Percentiles rank a stretch among this genome's conserved stretches.
Evolutionary conservation across 164 flowering plant genomes (phyloP).

Genomic region (Berberis thunbergii): DNA sequence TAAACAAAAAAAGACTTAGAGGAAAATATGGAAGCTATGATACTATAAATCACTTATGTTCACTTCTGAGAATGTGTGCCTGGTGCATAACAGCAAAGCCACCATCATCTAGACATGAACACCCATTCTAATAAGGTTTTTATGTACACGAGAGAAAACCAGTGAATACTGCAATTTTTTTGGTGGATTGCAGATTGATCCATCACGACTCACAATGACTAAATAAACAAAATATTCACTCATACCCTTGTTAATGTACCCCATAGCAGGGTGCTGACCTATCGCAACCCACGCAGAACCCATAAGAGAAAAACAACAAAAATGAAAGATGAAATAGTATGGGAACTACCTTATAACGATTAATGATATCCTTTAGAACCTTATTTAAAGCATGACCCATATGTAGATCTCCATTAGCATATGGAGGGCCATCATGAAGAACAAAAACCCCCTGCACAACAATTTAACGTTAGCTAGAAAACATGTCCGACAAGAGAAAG

Average conservation of each 20-base stretch:
- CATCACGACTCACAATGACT: no score
- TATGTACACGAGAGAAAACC: no score
- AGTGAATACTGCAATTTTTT: no score
- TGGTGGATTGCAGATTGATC: no score
- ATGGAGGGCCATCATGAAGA: constrained; percentile 99
- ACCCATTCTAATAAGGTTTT: no score
- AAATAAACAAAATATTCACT: no score
- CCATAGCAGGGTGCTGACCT: background rate
- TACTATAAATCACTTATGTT: no score
- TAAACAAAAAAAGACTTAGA: constrained; percentile 1
- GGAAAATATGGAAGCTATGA: background rate
- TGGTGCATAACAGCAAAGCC: no score
- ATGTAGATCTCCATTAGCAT: constrained; percentile 97
- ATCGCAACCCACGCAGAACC: background rate
- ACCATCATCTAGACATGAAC: no score
- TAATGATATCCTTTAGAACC: constrained; percentile 92
- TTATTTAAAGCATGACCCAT: constrained; percentile 98
- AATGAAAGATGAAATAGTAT: constrained; percentile 4
- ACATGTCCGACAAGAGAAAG: background rate
- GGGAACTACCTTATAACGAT: constrained; percentile 72
- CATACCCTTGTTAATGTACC: background rate
- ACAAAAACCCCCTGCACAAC: constrained; percentile 57
- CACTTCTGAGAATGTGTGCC: no score
- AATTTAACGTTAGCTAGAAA: constrained; percentile 16
- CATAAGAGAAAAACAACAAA: background rate